Percentiles rank a stretch among this genome's conserved stretches.
Evolutionary conservation across 352 stramenopile species (phyloP).

Genomic region (Pythium monospermum): DNA sequence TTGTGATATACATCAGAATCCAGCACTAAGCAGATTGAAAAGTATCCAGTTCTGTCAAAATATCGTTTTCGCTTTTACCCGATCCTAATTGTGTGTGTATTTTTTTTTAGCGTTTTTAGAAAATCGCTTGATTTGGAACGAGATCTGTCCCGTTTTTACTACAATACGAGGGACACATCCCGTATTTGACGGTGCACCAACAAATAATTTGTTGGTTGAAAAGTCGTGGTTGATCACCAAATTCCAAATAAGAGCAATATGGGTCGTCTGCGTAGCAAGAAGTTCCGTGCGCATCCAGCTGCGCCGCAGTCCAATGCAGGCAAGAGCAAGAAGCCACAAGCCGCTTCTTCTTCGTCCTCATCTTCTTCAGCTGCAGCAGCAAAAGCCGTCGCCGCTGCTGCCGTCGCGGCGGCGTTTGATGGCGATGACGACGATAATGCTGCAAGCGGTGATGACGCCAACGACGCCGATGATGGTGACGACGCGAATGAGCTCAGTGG

Average conservation of each 20-base stretch:
- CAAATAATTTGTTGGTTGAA: background rate
- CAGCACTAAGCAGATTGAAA: too few species aligned
- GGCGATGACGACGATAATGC: constrained; percentile 29
- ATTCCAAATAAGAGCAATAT: constrained; percentile 21
- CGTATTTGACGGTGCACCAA: constrained; percentile 7
- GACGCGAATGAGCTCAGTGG: constrained; percentile 22
- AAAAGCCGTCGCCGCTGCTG: constrained; percentile 36
- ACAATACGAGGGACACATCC: too few species aligned
- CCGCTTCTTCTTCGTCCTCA: constrained; percentile 1
- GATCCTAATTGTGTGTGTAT: too few species aligned
- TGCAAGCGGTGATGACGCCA: constrained; percentile 3
- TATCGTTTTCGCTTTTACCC: too few species aligned
- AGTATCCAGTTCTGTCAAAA: too few species aligned
- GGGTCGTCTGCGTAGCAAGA: constrained; percentile 54
- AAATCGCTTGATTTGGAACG: too few species aligned
- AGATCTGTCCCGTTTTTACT: too few species aligned
- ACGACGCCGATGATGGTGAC: constrained; percentile 30
- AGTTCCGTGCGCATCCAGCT: constrained; percentile 44
- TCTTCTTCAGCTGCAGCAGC: constrained; percentile 9
- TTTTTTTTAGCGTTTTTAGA: too few species aligned
- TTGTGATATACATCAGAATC: too few species aligned
- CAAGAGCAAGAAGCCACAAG: constrained; percentile 20
- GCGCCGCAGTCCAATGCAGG: constrained; percentile 39
- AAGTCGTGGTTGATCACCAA: background rate
- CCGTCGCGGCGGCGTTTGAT: constrained; percentile 60